Conservation (phyloP, 352 stramenopile species). For the Ophiocytium majus region DNA sequence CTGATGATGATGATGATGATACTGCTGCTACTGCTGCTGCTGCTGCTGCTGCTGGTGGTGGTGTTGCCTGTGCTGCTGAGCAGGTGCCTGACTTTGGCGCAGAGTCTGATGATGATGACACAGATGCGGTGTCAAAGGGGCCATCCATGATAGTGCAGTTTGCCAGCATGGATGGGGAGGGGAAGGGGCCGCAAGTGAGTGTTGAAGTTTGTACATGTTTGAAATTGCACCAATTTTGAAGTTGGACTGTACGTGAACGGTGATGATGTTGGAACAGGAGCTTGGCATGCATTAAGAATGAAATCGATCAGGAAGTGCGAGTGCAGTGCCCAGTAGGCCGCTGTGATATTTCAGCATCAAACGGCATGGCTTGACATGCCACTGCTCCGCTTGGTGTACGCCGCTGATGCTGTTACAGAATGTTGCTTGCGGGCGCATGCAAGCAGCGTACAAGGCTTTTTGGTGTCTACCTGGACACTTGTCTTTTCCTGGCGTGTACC, state of each 20-base stretch:
- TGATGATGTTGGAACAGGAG: too few species aligned
- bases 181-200: constrained; percentile 43
- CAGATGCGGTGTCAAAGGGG: not conserved
- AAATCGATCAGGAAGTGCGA: not conserved
- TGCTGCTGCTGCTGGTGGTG: too few species aligned
- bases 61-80: too few species aligned
- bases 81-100: constrained; percentile 45
- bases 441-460: too few species aligned
- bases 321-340: not conserved
- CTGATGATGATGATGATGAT: too few species aligned
- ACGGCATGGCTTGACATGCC: not conserved
- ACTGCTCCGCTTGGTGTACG: not conserved
- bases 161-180: constrained; percentile 49
- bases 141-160: constrained; percentile 57
- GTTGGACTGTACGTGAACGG: too few species aligned
- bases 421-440: too few species aligned
- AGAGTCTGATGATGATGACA: constrained; percentile 33
- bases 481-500: too few species aligned
- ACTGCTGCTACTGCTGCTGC: too few species aligned
- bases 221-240: not conserved
- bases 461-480: too few species aligned
- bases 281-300: not conserved
- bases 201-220: not conserved
- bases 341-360: not conserved
- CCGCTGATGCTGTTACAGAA: not conserved